Base-by-base conservation (phyloP, 345 rosid genomes). In the Hibiscus tridactylites region DNA sequence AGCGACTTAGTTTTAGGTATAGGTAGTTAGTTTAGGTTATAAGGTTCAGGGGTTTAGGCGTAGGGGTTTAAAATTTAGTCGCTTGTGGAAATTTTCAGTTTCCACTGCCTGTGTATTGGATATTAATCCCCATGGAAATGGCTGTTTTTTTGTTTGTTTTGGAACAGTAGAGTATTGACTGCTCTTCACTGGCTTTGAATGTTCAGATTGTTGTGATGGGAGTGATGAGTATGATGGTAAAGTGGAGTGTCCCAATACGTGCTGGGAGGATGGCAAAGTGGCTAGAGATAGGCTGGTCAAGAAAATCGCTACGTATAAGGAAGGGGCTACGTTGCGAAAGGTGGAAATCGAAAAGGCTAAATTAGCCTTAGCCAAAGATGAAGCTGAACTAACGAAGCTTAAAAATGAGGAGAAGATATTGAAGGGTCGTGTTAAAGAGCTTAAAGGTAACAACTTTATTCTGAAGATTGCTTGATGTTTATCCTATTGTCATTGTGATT, bases 191-290 rank as follows among this genome's bases (percentile, higher is more conserved):
- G 73, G 29, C 15, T 61, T 54, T 10, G 5, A 15, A 26, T 75
- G 6, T 9, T 74, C 81, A 95, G 98, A 95, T 83, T 95, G 99
- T 80, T 95, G 99, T 78, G 99, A 95, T 74, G 99, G 98, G 65
- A 95, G 97, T 80, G 99, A 92, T 17, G 99, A 95, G 79, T 90
- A 95, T 70, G 93, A 84, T 71, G 88, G 92, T 70, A 74, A 80
- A 79, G 84, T 86, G 58, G 81, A 84, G 72, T 95, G 99, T 77
- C 75, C 73, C 56, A 89, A 95, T 77, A 86, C 93, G 61, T 92
- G 99, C 81, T 89, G 91, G 98, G 94, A 95, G 78, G 90, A 91
- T 74, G 98, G 99, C 35, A 87, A 89, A 84, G 90, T 85, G 62
- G 97, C 97, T 77, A 75, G 87, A 65, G 86, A 86, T 54, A 89